Percentiles rank a stretch among this genome's conserved stretches.
Conservation (phyloP, 164 flowering plant species). For the Protea cynaroides region DNA sequence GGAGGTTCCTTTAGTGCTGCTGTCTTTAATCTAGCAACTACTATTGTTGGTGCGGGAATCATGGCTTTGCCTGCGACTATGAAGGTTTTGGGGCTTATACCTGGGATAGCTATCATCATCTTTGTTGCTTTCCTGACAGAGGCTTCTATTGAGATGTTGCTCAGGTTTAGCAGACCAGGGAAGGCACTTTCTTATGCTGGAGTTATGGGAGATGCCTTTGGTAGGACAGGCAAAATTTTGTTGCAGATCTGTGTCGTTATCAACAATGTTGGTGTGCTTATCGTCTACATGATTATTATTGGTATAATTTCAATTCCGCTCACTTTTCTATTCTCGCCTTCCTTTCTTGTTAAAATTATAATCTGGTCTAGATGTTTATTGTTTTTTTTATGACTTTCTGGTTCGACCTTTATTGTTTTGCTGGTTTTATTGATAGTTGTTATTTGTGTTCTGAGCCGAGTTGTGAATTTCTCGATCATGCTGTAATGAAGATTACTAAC, state of each 20-base stretch:
- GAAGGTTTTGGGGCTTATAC: conserved; percentile 77
- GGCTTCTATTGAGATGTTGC: conserved; percentile 57
- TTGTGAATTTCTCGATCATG: background rate
- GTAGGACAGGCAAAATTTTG: conserved; percentile 17
- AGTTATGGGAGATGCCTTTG: conserved; percentile 27
- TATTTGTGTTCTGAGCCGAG: background rate
- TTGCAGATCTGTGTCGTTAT: conserved; percentile 16
- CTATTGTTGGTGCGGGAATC: conserved; percentile 92
- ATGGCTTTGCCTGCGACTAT: conserved; percentile 95
- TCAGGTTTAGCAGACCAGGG: conserved; percentile 32
- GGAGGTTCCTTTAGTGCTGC: conserved; percentile 91
- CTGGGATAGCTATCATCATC: conserved; percentile 62
- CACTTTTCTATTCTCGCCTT: background rate
- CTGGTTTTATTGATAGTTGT: background rate
- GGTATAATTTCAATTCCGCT: conserved; percentile 35
- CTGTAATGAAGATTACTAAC: background rate
- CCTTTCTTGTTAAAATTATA: background rate
- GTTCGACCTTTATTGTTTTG: background rate
- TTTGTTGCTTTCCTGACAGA: conserved; percentile 74
- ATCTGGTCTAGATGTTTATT: background rate
- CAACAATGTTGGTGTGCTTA: conserved; percentile 70
- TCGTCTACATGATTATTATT: conserved; percentile 89
- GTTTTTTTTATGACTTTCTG: background rate
- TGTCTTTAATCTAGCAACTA: conserved; percentile 80
- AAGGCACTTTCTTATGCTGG: conserved; percentile 23